Evolutionary conservation across 2,329 filamentous ascomycete species (phyloP), one percentile per base, ranked within the genome.

Genomic region (Ascochyta lentis): DNA sequence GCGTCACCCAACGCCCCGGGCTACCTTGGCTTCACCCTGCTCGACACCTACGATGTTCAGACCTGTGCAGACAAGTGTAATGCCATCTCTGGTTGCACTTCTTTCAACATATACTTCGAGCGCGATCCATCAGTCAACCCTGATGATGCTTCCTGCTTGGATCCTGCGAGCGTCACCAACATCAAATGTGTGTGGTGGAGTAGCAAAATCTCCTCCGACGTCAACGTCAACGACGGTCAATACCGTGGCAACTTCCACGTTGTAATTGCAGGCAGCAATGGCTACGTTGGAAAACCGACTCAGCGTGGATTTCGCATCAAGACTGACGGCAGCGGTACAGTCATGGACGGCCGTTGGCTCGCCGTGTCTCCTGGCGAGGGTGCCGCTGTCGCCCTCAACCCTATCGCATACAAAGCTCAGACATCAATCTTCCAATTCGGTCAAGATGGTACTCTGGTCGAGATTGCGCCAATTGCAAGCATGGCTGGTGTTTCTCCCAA

Each of bases 151-250:
- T 38, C 45, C 3, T 69, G 67, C 52, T 31, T 52, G 2, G 55
- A 65, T 22, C 60, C 66, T 15, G 22, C 52, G 4, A 61, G 43
- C 35, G 62, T 60, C 9, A 67, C 64, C 22, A 31, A 66, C 27
- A 70, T 71, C 61, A 72, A 71, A 49, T 73, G 72, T 43, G 64
- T 66, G 7, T 60, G 70, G 42, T 64, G 65, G 56, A 47, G 44
- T 16, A 48, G 58, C 42, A 59, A 61, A 8, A 64, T 74, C 24
- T 58, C 37, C 29, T 19, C 51, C 12, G 48, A 45, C 4, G 65
- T 64, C 16, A 65, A 66, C 19, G 57, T 60, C 35, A 73, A 73
- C 50, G 45, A 55, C 6, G 71, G 69, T 6, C 64, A 71, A 34
- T 64, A 51, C 15, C 57, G 61, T 7, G 42, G 57, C n/a, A 31